Evolutionary conservation across 192 early-diverging fungal genomes (phyloP).

Genomic region (Dissophora ornata): DNA sequence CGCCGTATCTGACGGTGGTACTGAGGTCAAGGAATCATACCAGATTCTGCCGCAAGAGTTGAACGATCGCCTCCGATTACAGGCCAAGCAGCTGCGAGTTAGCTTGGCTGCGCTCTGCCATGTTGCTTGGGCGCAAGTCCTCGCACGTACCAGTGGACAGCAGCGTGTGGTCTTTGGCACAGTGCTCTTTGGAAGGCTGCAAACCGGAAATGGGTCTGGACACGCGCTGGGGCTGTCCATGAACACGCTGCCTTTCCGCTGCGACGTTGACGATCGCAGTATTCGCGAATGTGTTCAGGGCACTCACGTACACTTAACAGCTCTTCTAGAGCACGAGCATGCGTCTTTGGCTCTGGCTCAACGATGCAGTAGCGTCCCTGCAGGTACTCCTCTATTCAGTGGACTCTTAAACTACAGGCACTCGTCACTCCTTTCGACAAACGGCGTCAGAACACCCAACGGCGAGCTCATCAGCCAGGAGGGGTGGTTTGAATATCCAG

Average conservation of each 20-base stretch:
- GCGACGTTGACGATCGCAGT: constrained; percentile 5
- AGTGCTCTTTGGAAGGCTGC: constrained; percentile 6
- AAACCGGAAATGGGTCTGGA: background rate
- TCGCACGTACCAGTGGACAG: constrained; percentile 2
- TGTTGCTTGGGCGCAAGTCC: constrained; percentile 11
- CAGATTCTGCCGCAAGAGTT: background rate
- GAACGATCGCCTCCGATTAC: background rate
- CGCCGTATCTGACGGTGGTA: background rate
- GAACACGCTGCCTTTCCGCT: constrained; percentile 21
- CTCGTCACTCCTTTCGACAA: background rate
- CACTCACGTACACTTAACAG: background rate
- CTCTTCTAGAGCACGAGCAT: constrained; percentile 20
- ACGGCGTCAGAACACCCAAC: background rate
- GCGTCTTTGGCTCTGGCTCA: constrained; percentile 14
- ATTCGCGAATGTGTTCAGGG: constrained; percentile 1
- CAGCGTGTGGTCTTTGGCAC: constrained; percentile 6
- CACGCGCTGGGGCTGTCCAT: constrained; percentile 11
- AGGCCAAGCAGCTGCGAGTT: background rate
- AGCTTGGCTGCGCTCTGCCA: background rate
- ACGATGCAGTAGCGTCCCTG: constrained; percentile 11
- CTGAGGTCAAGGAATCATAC: background rate
- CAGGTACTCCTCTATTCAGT: constrained; percentile 8
- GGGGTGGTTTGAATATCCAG: background rate
- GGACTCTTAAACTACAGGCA: constrained; percentile 12
- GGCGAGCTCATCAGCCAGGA: constrained; percentile 4